phyloP scores from a whole-genome alignment of 1,139 yeast genomes.

The Kodamaea alishanica region DNA sequence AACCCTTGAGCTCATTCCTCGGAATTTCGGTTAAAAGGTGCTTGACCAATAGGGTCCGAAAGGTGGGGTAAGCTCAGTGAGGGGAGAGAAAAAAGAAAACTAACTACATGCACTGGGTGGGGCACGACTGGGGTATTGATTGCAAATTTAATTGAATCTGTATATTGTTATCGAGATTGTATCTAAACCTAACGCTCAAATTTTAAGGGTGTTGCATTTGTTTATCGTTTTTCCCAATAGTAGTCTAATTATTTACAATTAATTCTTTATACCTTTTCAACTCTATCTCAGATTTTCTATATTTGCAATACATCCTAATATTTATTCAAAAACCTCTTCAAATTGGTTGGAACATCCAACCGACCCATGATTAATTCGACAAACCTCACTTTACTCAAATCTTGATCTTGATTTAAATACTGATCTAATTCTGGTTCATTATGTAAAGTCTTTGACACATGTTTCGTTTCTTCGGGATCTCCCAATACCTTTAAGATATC shows the following conservation, averaged over 20 bases:
- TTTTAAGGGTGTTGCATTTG: not conserved
- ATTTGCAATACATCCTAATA: not conserved
- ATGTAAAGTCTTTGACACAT: conserved; percentile 31
- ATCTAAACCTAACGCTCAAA: too few relatives aligned
- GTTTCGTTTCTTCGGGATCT: conserved; percentile 39
- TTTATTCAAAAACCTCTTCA: conserved; percentile 6
- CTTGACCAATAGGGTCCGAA: not conserved
- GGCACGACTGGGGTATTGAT: too few relatives aligned
- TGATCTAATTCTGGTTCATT: conserved; percentile 27
- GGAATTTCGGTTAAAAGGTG: conserved; percentile 5
- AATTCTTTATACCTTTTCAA: too few relatives aligned
- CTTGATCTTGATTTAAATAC: conserved; percentile 7
- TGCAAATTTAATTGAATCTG: too few relatives aligned
- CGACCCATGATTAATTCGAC: conserved; percentile 58
- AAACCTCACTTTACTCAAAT: conserved; percentile 41
- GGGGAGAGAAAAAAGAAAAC: too few relatives aligned
- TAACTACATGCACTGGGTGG: too few relatives aligned
- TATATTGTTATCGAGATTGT: too few relatives aligned
- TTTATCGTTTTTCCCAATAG: not conserved
- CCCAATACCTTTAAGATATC: conserved; percentile 65
- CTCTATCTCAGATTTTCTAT: conserved; percentile 28
- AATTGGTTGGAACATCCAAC: conserved; percentile 49
- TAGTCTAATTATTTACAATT: conserved; percentile 17
- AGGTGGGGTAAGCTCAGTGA: too few relatives aligned
- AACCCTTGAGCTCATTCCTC: not conserved